Evolutionary conservation across 768 basidiomycete species (phyloP).

Genomic region (Mycena leptocephala): DNA sequence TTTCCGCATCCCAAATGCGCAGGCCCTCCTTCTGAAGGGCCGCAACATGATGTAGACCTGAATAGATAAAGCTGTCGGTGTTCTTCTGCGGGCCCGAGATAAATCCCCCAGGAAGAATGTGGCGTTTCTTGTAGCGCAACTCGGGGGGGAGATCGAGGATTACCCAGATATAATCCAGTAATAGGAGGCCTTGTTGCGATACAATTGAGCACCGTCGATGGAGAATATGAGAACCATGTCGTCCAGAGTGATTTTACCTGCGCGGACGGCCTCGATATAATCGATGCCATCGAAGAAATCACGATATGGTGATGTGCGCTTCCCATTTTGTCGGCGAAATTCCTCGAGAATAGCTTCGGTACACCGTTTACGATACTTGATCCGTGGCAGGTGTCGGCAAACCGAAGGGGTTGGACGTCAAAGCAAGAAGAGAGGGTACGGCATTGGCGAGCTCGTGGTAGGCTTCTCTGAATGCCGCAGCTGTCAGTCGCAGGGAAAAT

Average conservation of each 20-base stretch:
- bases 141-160: constrained; percentile 46
- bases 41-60: constrained; percentile 40
- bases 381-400: not conserved
- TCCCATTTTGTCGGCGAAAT: not conserved
- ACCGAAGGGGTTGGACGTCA: constrained; percentile 16
- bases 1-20: constrained; percentile 49
- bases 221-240: constrained; percentile 50
- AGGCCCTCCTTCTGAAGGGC: constrained; percentile 41
- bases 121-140: constrained; percentile 46
- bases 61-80: constrained; percentile 41
- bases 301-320: constrained; percentile 14
- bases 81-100: constrained; percentile 44
- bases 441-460: constrained; percentile 13
- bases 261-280: constrained; percentile 38
- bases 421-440: not conserved
- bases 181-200: constrained; percentile 57
- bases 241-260: constrained; percentile 40
- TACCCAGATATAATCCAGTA: constrained; percentile 59
- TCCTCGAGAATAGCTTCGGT: constrained; percentile 35
- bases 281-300: constrained; percentile 49
- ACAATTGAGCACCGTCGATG: constrained; percentile 59
- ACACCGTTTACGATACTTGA: constrained; percentile 42
- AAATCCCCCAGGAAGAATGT: constrained; percentile 39
- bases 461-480: not conserved
- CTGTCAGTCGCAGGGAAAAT: not conserved